Conservation (phyloP, 495 filamentous ascomycete genomes). For the Aspergillus heteromorphus region DNA sequence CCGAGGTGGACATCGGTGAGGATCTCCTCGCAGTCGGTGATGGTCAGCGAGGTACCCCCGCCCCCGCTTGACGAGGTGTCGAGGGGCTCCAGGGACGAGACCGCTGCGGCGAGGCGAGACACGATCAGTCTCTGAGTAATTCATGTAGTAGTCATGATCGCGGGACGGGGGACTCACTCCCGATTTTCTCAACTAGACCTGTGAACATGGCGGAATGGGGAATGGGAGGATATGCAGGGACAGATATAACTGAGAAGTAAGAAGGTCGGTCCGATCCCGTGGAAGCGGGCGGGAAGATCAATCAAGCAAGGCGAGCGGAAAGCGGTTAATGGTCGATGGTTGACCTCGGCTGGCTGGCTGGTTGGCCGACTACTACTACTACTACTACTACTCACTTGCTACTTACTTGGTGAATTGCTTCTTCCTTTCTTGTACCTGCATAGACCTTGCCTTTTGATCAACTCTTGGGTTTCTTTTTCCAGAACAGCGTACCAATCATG, state of each 20-base stretch:
- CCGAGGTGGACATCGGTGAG: conserved; percentile 79
- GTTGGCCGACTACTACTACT: neutral
- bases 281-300: conserved; percentile 14
- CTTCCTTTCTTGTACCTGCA: neutral
- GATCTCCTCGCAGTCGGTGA: conserved; percentile 66
- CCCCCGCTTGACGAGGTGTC: conserved; percentile 62
- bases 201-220: conserved; percentile 72
- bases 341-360: conserved; percentile 31
- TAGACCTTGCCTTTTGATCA: too few relatives aligned
- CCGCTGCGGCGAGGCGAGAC: conserved; percentile 48
- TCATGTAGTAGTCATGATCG: neutral
- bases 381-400: neutral
- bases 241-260: neutral
- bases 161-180: conserved; percentile 53
- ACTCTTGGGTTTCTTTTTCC: too few relatives aligned
- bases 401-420: too few relatives aligned
- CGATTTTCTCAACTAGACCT: conserved; percentile 90
- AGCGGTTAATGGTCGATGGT: conserved; percentile 10
- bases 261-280: neutral
- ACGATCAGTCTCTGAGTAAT: neutral
- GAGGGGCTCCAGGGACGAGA: conserved; percentile 72
- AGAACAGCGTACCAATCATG: conserved; percentile 23
- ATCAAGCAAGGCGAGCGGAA: conserved; percentile 10
- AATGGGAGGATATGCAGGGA: neutral
- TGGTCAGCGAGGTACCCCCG: conserved; percentile 85